These are phyloP conservation scores for Nannochloropsis gaditana DNA, from an alignment of 108 stramenopile genomes.

Conservation along the genomic window DNA sequence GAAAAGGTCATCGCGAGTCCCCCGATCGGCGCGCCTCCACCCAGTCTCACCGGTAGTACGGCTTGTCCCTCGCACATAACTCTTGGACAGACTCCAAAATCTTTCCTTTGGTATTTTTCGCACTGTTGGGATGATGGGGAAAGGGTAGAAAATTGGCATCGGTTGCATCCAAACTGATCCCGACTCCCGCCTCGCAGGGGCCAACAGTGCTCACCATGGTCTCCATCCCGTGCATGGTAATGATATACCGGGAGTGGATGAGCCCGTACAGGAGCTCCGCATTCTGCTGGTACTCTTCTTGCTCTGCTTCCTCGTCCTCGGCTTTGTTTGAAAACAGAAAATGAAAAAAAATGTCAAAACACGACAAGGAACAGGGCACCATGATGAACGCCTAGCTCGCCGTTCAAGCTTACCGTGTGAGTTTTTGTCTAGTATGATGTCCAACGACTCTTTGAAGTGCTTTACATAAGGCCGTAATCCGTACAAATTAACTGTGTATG, in stretches of 20 bases:
- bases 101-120: conserved; percentile 73
- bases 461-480: conserved; percentile 73
- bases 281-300: background rate
- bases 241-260: conserved; percentile 87
- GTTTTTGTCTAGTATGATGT: conserved; percentile 75
- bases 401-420: background rate
- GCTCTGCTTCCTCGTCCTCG: background rate
- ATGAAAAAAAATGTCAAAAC: background rate
- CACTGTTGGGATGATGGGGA: background rate
- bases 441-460: conserved; percentile 79
- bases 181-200: background rate
- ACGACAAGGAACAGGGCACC: background rate
- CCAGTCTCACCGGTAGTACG: conserved; percentile 63
- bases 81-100: conserved; percentile 82
- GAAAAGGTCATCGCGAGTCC: background rate
- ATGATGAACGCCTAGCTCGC: background rate
- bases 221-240: conserved; percentile 82
- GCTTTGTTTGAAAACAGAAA: background rate
- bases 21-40: background rate
- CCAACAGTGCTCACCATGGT: conserved; percentile 64
- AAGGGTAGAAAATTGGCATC: background rate
- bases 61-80: conserved; percentile 79
- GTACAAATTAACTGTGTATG: conserved; percentile 70
- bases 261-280: conserved; percentile 68
- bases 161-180: background rate